phyloP scores from a whole-genome alignment of 169 alveolate genomes.

The Plasmodium relictum region DNA sequence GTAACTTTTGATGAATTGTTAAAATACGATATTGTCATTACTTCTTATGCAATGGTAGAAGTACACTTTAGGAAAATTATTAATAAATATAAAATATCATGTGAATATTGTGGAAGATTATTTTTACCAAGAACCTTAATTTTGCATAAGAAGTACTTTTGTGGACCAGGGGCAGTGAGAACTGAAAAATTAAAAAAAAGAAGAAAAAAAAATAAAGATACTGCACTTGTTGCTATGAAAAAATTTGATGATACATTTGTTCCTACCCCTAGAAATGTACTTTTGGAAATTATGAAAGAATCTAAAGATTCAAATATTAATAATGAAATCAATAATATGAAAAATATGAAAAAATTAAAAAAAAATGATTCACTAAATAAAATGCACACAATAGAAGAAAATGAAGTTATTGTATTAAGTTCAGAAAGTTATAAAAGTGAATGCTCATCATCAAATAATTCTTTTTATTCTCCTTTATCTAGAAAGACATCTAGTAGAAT shows the following conservation, averaged over 20 bases:
- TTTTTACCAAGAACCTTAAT: slow-evolving; percentile 87
- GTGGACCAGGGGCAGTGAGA: slow-evolving; percentile 93
- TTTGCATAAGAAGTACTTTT: slow-evolving; percentile 90
- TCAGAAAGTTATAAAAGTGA: neutral
- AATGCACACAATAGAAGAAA: neutral
- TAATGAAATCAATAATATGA: slow-evolving; percentile 5
- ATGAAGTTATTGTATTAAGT: slow-evolving; percentile 14
- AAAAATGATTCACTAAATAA: neutral
- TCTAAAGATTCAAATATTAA: slow-evolving; percentile 67
- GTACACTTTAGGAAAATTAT: slow-evolving; percentile 81
- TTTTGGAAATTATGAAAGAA: slow-evolving; percentile 78
- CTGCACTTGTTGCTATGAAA: slow-evolving; percentile 72
- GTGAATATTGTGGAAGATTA: slow-evolving; percentile 91
- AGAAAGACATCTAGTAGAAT: slow-evolving; percentile 71
- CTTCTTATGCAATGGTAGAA: slow-evolving; percentile 87
- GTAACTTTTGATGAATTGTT: slow-evolving; percentile 83
- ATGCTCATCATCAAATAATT: slow-evolving; percentile 20
- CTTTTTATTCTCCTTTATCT: slow-evolving; percentile 46
- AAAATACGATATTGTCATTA: slow-evolving; percentile 88
- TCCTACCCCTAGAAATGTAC: slow-evolving; percentile 81
- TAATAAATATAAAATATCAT: slow-evolving; percentile 79
- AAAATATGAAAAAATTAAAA: neutral
- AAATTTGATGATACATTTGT: slow-evolving; percentile 76
- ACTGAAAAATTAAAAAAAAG: slow-evolving; percentile 91
- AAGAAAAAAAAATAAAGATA: slow-evolving; percentile 80